These are phyloP conservation scores for Lodderomyces margitis DNA, from an alignment of 1,139 yeast species.

Conservation along the genomic window DNA sequence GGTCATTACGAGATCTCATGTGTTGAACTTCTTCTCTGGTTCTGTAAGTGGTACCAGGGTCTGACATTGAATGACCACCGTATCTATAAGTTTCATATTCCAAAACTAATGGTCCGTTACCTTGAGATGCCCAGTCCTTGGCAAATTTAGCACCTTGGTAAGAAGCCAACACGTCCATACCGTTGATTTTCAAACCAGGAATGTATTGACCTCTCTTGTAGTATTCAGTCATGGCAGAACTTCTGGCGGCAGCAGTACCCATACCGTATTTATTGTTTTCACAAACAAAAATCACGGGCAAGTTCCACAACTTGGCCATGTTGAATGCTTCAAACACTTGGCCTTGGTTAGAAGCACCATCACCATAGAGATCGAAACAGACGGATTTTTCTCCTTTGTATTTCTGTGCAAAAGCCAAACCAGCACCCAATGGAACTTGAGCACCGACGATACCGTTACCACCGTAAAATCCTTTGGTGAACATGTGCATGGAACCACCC, in stretches of 20 bases:
- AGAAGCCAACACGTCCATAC: slow-evolving; percentile 95
- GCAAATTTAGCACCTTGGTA: slow-evolving; percentile 97
- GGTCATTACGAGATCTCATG: slow-evolving; percentile 98
- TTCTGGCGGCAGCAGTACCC: slow-evolving; percentile 98
- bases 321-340: slow-evolving; percentile 96
- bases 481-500: slow-evolving; percentile 99
- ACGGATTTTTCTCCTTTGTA: slow-evolving; percentile 81
- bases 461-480: slow-evolving; percentile 91
- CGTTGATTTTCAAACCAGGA: slow-evolving; percentile 97
- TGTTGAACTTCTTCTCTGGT: slow-evolving; percentile 99
- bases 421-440: slow-evolving; percentile 97
- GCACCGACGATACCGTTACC: slow-evolving; percentile 99
- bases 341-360: slow-evolving; percentile 99
- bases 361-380: slow-evolving; percentile 91
- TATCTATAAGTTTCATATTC: slow-evolving; percentile 98
- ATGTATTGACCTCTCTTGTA: slow-evolving; percentile 99
- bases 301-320: slow-evolving; percentile 98
- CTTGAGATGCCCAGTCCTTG: slow-evolving; percentile 90
- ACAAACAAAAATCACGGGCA: slow-evolving; percentile 93
- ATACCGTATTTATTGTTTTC: slow-evolving; percentile 99
- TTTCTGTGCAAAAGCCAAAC: slow-evolving; percentile 95
- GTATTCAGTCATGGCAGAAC: slow-evolving; percentile 95
- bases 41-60: slow-evolving; percentile 99
- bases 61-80: slow-evolving; percentile 99
- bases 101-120: slow-evolving; percentile 93